Base-by-base conservation (phyloP, 2,329 filamentous ascomycete species). In the Cladosporium velox region DNA sequence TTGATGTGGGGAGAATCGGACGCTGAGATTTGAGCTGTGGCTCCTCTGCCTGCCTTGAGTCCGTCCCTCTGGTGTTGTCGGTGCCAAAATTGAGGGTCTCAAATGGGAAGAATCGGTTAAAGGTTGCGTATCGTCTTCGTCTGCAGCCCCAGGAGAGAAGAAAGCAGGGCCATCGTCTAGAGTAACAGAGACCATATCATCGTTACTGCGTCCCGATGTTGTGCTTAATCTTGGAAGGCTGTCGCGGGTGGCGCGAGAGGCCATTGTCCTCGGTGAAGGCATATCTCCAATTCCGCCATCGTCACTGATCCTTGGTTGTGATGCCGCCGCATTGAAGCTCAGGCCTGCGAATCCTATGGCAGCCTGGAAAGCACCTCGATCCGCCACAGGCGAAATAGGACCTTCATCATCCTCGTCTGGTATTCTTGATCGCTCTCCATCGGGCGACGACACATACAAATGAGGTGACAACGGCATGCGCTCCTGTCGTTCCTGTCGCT, bases 101-200 rank as follows among this genome's bases (percentile, higher is more conserved):
- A 88, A 75, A 68, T 85, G 82, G 66, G 78, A 81, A 65, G 79
- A 75, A 70, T 87, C 83, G 1, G 87, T 90, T 75, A 89, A 77
- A 15, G 83, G 86, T 75, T 87, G 77, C 74, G 86, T 84, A 81
- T 90, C 79, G 76, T 87, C 82, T 68, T 86, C 83, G 51, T 81
- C 78, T 8, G 67, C 70, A 2, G 68, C 59, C 15, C 70, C 71
- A 4, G 75, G 81, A 4, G 86, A 82, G 67, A 85, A 85, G 73
- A 86, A 88, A 65, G 84, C 73, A n/a, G 83, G 81, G 41, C 81
- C 80, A 64, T 81, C 82, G 65, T 86, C 73, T 69, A 87, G 87
- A 68, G 86, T 82, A 66, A 77, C 69, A 59, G 73, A 70, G 83
- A 74, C 70, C 67, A 75, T 71, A 32, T 73, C 72, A 59, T 74